phyloP scores from a whole-genome alignment of 495 filamentous ascomycete genomes.

The Thermothielavioides terrestris region DNA sequence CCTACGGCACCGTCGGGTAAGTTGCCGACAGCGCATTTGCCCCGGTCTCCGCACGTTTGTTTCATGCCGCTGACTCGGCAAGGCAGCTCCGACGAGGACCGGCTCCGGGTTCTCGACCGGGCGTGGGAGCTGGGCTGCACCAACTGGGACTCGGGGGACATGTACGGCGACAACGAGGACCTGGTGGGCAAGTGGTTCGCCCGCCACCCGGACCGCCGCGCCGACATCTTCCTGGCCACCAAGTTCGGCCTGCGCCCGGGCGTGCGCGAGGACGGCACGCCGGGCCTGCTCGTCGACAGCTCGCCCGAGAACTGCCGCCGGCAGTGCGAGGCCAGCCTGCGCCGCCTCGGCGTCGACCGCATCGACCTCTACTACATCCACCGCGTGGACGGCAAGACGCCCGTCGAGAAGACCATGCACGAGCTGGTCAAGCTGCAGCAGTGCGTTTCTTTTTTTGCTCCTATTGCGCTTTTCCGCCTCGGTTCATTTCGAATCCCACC shows the following conservation, averaged over 20 bases:
- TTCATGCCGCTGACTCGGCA: not conserved
- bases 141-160: conserved; percentile 45
- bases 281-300: conserved; percentile 28
- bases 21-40: too few relatives aligned
- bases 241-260: conserved; percentile 38
- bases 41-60: too few relatives aligned
- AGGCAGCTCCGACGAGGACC: conserved; percentile 34
- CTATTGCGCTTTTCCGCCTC: too few relatives aligned
- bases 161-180: conserved; percentile 44
- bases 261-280: not conserved
- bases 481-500: too few relatives aligned
- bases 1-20: conserved; percentile 36
- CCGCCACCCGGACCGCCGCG: conserved; percentile 37
- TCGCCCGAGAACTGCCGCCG: conserved; percentile 45
- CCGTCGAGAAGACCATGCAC: conserved; percentile 57
- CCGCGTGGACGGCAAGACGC: conserved; percentile 44
- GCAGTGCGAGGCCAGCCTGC: conserved; percentile 45
- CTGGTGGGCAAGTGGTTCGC: conserved; percentile 49
- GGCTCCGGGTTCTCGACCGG: conserved; percentile 40
- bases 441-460: not conserved
- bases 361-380: conserved; percentile 60
- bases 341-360: conserved; percentile 39
- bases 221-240: conserved; percentile 49
- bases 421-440: conserved; percentile 39
- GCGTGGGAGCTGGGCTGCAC: conserved; percentile 39